Evolutionary conservation across 2,329 filamentous ascomycete species (phyloP), one percentile per base, ranked within the genome.

Genomic region (Alternaria conjuncta): DNA sequence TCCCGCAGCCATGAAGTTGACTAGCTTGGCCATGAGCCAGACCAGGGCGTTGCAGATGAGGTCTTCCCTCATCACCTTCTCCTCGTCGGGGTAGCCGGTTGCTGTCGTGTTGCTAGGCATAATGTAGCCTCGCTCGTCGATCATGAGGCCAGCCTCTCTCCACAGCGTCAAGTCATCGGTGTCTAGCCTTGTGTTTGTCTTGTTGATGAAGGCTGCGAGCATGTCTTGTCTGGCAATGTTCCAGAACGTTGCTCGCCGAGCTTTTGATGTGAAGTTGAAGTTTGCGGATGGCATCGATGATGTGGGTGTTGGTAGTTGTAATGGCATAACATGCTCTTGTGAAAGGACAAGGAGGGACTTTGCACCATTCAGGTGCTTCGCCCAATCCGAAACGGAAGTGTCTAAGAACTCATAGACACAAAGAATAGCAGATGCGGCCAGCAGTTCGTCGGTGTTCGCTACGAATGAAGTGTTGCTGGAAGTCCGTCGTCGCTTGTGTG

Each of bases 361-460:
- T 0, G 90, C 86, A 1, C 88, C 89, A 67, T 87, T 90, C 6
- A 91, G 78, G 79, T 91, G 89, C 5, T 87, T 83, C 30, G 86
- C 84, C 88, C 88, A 91, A 20, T 88, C 88, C 0, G 84, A 83
- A 3, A 85, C 86, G 2, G 87, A 89, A 2, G 87, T 86, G 74
- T 90, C 88, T n/a, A 91, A 80, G 62, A 90, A 88, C 66, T 91
- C 89, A 71, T 90, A 91, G 0, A 89, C 86, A 62, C 88, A 90
- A 2, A 92, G 77, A 13, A 91, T 90, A 0, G 89, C 88, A 3
- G 88, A 88, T 3, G 89, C 88, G 9, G 88, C 88, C 21, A 90
- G 82, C 4, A 90, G 82, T 61, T 91, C 88, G 67, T 90, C 88
- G 5, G 84, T 82, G 65, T 84, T 84, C 53, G 82, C 82, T 36